Evolutionary conservation across 352 stramenopile genomes (phyloP), one percentile per base, ranked within the genome.

Genomic region (Chrysophaeum taylorii): DNA sequence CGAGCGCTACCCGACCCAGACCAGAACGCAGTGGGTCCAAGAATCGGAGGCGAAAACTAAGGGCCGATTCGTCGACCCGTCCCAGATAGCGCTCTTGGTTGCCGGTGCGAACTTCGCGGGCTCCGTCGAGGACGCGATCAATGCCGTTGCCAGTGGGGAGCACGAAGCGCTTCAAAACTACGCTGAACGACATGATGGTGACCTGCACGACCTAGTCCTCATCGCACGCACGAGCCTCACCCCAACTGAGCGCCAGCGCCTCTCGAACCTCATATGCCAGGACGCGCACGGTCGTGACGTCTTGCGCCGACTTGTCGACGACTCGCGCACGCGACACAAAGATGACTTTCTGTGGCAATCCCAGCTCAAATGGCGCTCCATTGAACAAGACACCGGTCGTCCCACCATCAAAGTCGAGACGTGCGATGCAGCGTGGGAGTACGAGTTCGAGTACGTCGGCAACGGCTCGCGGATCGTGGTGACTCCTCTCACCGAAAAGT

Each of bases 391-490:
- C n/a, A n/a, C n/a, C n/a, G n/a, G n/a, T n/a, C n/a, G n/a, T n/a
- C n/a, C n/a, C n/a, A n/a, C n/a, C n/a, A n/a, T n/a, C n/a, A n/a
- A n/a, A n/a, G n/a, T n/a, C n/a, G n/a, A n/a, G n/a, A n/a, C 96
- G 37, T 90, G 85, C 71, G 89, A 95, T 69, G 90, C 90, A 23
- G 81, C 77, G 21, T 94, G 96, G 75, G 81, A 87, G 35, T 97
- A 97, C 75, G 88, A 92, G 66, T 95, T 95, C 78, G 90, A 97
- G 73, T 97, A 96, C 76, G 78, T 97, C 0, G 91, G 91, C 21
- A 96, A 96, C 71, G 89, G 89, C 0, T 84, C 90, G 25, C 82
- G 90, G 0, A 79, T 97, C 21, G 90, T 96, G 42, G 94, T 96
- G 69, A 96, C 91, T 5, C 89, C 90, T 5, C 73, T 96, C n/a